phyloP scores from a whole-genome alignment of 495 filamentous ascomycete genomes.

The Aspergillus nanangensis region DNA sequence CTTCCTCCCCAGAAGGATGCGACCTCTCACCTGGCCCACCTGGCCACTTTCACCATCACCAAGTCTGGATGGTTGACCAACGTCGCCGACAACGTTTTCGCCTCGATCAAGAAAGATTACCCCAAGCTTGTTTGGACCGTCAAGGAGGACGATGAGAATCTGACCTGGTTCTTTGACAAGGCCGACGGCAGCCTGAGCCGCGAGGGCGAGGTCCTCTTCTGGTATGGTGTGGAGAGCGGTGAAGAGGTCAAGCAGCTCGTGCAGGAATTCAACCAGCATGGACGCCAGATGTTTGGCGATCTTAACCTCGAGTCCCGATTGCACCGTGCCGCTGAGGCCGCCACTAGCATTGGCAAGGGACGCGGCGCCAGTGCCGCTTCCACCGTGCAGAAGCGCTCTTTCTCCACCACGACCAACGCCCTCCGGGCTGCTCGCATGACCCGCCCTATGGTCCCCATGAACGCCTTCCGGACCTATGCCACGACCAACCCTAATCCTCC shows the following conservation, averaged over 20 bases:
- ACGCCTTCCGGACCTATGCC: slow-evolving; percentile 43
- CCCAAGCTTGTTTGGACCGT: slow-evolving; percentile 95
- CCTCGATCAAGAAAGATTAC: slow-evolving; percentile 87
- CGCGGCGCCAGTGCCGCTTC: slow-evolving; percentile 39
- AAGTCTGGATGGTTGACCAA: slow-evolving; percentile 95
- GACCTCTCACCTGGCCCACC: slow-evolving; percentile 56
- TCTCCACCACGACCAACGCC: slow-evolving; percentile 53
- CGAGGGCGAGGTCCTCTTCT: slow-evolving; percentile 89
- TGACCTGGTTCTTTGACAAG: slow-evolving; percentile 99
- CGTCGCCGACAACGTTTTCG: slow-evolving; percentile 96
- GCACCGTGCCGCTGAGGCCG: slow-evolving; percentile 68
- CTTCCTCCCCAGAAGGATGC: slow-evolving; percentile 57
- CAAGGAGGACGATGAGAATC: slow-evolving; percentile 92
- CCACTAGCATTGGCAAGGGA: slow-evolving; percentile 51
- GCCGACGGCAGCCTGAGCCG: slow-evolving; percentile 85
- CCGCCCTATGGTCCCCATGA: slow-evolving; percentile 25
- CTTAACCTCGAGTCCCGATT: slow-evolving; percentile 84
- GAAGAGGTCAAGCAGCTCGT: slow-evolving; percentile 84
- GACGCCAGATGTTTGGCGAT: slow-evolving; percentile 84
- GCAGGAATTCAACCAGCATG: slow-evolving; percentile 79
- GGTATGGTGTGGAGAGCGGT: slow-evolving; percentile 86
- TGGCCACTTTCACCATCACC: slow-evolving; percentile 92
- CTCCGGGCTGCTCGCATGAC: slow-evolving; percentile 30
- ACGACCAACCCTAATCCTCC: slow-evolving; percentile 96
- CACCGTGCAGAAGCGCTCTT: slow-evolving; percentile 59